These are phyloP conservation scores for Lentinula detonsa DNA, from an alignment of 768 basidiomycete genomes.

Conservation along the genomic window DNA sequence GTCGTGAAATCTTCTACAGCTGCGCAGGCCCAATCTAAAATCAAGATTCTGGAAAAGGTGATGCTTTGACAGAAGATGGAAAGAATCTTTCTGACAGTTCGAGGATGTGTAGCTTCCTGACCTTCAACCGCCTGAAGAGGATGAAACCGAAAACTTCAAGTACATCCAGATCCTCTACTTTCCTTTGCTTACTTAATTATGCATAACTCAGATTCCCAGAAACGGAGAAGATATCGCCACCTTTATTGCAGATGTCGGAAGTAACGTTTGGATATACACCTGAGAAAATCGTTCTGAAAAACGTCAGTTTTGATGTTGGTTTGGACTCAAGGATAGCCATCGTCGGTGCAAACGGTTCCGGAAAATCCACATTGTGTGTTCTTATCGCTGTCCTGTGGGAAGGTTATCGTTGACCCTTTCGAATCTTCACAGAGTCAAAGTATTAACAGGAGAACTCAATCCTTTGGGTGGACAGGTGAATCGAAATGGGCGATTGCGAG, in stretches of 20 bases:
- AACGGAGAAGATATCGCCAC: constrained; percentile 95
- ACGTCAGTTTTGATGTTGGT: constrained; percentile 85
- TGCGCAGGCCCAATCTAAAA: constrained; percentile 79
- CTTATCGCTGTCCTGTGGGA: neutral
- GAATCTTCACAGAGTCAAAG: constrained; percentile 63
- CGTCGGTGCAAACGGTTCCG: constrained; percentile 92
- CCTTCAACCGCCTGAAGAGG: constrained; percentile 85
- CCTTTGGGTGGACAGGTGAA: constrained; percentile 76
- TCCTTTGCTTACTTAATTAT: neutral
- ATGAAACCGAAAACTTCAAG: constrained; percentile 93
- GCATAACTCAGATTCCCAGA: constrained; percentile 72
- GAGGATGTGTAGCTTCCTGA: constrained; percentile 65
- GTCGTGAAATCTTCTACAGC: constrained; percentile 35
- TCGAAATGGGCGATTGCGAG: constrained; percentile 85
- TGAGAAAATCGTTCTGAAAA: constrained; percentile 71
- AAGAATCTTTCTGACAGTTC: neutral
- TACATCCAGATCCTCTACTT: constrained; percentile 20
- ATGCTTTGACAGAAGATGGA: neutral
- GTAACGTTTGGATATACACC: constrained; percentile 84
- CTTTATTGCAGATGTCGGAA: constrained; percentile 86
- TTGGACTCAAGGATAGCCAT: constrained; percentile 94
- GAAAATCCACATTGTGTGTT: constrained; percentile 88
- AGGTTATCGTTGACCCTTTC: neutral
- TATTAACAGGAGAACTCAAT: constrained; percentile 79
- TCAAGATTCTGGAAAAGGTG: constrained; percentile 73